phyloP scores from a whole-genome alignment of 2,329 filamentous ascomycete genomes.

The Xylaria sp. region DNA sequence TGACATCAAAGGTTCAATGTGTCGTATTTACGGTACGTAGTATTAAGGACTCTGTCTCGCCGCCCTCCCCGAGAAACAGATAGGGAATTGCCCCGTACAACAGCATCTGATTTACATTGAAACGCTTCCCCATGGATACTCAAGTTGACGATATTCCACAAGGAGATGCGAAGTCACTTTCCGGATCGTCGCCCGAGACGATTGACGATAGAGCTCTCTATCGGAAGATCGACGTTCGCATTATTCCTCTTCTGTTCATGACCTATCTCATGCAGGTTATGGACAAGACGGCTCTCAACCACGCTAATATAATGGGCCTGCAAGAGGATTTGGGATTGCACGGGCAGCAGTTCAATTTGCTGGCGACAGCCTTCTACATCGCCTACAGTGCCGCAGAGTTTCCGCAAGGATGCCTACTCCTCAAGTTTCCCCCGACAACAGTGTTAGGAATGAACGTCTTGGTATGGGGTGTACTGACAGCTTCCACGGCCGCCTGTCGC shows the following conservation, averaged over 20 bases:
- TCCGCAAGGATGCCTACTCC: slow-evolving; percentile 70
- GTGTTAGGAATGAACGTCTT: slow-evolving; percentile 69
- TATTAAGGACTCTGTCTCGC: not conserved
- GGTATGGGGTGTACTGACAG: slow-evolving; percentile 69
- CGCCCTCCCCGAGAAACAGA: not conserved
- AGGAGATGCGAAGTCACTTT: not conserved
- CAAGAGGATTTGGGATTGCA: slow-evolving; percentile 63
- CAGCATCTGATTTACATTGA: not conserved
- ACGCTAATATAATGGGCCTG: slow-evolving; percentile 74
- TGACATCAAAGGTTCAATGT: not conserved
- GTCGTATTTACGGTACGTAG: not conserved
- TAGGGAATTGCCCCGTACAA: not conserved
- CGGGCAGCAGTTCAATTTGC: slow-evolving; percentile 71
- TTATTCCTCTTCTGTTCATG: slow-evolving; percentile 70
- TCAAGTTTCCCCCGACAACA: slow-evolving; percentile 69
- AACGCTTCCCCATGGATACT: not conserved
- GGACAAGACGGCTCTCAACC: slow-evolving; percentile 73
- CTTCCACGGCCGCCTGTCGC: slow-evolving; percentile 70
- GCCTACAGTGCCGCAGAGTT: slow-evolving; percentile 69
- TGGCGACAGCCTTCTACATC: slow-evolving; percentile 72
- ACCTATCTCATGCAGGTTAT: slow-evolving; percentile 73
- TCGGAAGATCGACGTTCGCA: slow-evolving; percentile 67
- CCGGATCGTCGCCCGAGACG: not conserved
- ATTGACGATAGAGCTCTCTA: slow-evolving; percentile 18
- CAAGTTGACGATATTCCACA: not conserved